phyloP scores from a whole-genome alignment of 2,329 filamentous ascomycete genomes.

The Paracorniculantispora psalliotae region DNA sequence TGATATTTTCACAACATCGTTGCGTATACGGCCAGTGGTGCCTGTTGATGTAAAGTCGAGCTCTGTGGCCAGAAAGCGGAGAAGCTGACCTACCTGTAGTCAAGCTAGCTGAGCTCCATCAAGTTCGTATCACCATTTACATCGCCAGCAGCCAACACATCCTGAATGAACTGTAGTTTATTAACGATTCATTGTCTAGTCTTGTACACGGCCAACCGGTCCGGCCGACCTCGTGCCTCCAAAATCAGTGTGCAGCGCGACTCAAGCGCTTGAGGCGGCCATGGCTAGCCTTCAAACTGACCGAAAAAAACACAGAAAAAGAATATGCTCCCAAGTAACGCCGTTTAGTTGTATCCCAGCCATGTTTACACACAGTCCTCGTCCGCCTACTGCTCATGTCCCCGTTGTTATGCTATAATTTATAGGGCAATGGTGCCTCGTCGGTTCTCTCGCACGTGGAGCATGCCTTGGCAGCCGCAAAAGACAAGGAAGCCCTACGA shows the following conservation, averaged over 20 bases:
- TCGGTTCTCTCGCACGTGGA: slow-evolving; percentile 78
- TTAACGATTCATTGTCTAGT: slow-evolving; percentile 1
- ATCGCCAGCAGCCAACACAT: background rate
- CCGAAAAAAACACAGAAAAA: background rate
- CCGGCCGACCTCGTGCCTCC: background rate
- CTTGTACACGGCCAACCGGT: background rate
- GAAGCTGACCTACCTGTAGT: background rate
- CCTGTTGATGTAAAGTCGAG: background rate
- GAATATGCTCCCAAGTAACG: slow-evolving; percentile 12
- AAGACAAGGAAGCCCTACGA: slow-evolving; percentile 80
- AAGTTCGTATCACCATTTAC: background rate
- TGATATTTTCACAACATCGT: background rate
- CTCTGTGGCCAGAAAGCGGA: background rate
- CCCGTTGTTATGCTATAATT: slow-evolving; percentile 27
- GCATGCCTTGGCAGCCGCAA: slow-evolving; percentile 81
- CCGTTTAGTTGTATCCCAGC: background rate
- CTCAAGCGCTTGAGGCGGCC: background rate
- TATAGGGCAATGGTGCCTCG: slow-evolving; percentile 76
- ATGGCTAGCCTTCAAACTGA: background rate
- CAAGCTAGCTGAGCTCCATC: background rate
- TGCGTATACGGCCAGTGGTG: background rate
- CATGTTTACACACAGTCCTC: background rate
- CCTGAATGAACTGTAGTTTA: background rate
- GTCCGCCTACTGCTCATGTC: background rate
- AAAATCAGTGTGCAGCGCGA: background rate